These are phyloP conservation scores for Pseudogymnoascus sp. DNA, from an alignment of 2,329 filamentous ascomycete genomes.

Conservation along the genomic window DNA sequence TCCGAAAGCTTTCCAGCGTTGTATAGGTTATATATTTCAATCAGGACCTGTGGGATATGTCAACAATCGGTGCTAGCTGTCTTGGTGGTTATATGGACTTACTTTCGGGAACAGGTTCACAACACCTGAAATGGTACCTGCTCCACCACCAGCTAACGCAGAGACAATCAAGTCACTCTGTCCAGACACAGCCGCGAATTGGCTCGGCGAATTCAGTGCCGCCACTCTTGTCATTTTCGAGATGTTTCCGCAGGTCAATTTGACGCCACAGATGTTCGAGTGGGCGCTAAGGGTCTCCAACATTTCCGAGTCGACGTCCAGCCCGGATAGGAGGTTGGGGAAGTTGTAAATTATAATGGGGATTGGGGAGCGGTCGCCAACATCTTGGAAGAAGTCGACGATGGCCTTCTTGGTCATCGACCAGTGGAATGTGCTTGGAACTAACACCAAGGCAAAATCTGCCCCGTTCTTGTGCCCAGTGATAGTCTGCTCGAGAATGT, in stretches of 20 bases:
- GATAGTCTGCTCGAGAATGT: constrained; percentile 33
- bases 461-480: constrained; percentile 32
- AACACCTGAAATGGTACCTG: constrained; percentile 54
- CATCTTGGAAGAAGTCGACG: constrained; percentile 43
- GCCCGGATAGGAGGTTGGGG: constrained; percentile 34
- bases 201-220: constrained; percentile 56
- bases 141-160: constrained; percentile 48
- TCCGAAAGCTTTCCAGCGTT: constrained; percentile 38
- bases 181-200: constrained; percentile 47
- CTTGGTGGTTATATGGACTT: constrained; percentile 32
- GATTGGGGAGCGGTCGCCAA: constrained; percentile 31
- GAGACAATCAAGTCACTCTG: constrained; percentile 65
- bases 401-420: constrained; percentile 39
- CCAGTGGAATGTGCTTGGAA: constrained; percentile 34
- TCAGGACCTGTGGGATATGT: constrained; percentile 29
- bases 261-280: constrained; percentile 31
- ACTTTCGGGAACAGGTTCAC: constrained; percentile 69
- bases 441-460: constrained; percentile 31
- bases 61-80: constrained; percentile 43
- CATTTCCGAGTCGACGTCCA: constrained; percentile 36
- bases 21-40: constrained; percentile 42
- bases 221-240: constrained; percentile 39
- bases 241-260: constrained; percentile 31
- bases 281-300: constrained; percentile 27
- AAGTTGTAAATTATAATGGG: constrained; percentile 41